Evolutionary conservation across 176 grass and related monocot genomes (phyloP), one percentile per base, ranked within the genome.

Genomic region (Eragrostis nindensis): DNA sequence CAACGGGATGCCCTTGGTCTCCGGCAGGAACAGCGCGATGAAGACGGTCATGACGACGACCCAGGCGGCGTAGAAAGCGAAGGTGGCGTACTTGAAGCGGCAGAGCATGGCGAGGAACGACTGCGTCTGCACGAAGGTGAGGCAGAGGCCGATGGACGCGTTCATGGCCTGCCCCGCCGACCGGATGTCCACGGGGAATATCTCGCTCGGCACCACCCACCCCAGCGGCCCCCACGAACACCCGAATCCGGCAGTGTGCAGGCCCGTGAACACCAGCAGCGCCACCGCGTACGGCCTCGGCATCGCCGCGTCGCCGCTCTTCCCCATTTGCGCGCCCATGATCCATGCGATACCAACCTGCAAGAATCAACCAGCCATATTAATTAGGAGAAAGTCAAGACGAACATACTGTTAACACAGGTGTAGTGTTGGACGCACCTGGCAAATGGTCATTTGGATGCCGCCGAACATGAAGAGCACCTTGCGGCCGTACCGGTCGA

Each of bases 41-140:
- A 97, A 94, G 26, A 60, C 69, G 16, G 91, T 97, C 91, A 97
- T 94, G 50, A 97, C 59, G 15, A 29, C 71, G 52, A 92, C 85
- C 87, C 94, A 97, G 30, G 68, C 87, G 0, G 89, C 94, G 75
- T 86, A 97, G 88, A 74, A 97, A 2, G 85, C 82, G 56, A 97
- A 97, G 24, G 80, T 86, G 44, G 61, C 92, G 22, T 77, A 86
- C 76, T 94, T 97, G 83, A 97, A 89, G 53, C 56, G 22, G 85
- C 94, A 97, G 69, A 97, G 80, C 91, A 94, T 94, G 72, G 91
- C 21, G n/a, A 97, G 89, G 82, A 94, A 97, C 43, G 82, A 50
- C 77, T 97, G 91, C 81, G 89, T 87, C 81, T 94, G 89, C 56
- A 94, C 78, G 87, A 94, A 97, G 38, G 87, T 97, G 19, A 84